phyloP scores from a whole-genome alignment of 192 early-diverging fungal species.

The Coemansia sp. region DNA sequence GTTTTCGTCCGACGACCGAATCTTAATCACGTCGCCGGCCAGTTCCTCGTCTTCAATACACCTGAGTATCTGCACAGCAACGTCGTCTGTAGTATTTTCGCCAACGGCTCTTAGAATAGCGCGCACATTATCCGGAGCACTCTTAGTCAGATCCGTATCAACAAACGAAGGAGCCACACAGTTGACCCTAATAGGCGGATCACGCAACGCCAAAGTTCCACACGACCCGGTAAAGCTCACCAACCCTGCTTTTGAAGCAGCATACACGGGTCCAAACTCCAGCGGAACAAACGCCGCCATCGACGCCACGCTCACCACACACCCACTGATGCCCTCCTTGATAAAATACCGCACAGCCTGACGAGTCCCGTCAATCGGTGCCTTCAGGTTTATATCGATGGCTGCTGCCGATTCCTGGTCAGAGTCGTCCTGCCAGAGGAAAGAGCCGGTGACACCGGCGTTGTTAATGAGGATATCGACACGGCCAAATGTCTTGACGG shows the following conservation, averaged over 20 bases:
- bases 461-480: conserved; percentile 61
- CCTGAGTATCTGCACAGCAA: conserved; percentile 53
- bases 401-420: conserved; percentile 51
- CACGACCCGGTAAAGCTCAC: conserved; percentile 55
- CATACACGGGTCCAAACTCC: conserved; percentile 62
- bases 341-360: conserved; percentile 60
- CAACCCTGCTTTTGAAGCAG: conserved; percentile 69
- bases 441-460: conserved; percentile 53
- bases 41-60: conserved; percentile 56
- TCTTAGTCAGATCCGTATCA: conserved; percentile 42
- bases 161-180: conserved; percentile 57
- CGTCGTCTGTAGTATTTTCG: conserved; percentile 20
- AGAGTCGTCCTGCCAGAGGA: conserved; percentile 39
- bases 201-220: conserved; percentile 29
- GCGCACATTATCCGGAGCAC: conserved; percentile 1
- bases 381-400: conserved; percentile 70
- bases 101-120: conserved; percentile 11
- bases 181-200: conserved; percentile 57
- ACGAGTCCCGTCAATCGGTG: conserved; percentile 71
- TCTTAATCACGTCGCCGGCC: conserved; percentile 46
- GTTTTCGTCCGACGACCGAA: conserved; percentile 7
- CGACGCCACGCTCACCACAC: conserved; percentile 71
- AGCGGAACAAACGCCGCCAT: conserved; percentile 57
- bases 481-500: conserved; percentile 55
- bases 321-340: conserved; percentile 47